These are phyloP conservation scores for Lolium perenne DNA, from an alignment of 176 grass and related monocot species.

Conservation along the genomic window DNA sequence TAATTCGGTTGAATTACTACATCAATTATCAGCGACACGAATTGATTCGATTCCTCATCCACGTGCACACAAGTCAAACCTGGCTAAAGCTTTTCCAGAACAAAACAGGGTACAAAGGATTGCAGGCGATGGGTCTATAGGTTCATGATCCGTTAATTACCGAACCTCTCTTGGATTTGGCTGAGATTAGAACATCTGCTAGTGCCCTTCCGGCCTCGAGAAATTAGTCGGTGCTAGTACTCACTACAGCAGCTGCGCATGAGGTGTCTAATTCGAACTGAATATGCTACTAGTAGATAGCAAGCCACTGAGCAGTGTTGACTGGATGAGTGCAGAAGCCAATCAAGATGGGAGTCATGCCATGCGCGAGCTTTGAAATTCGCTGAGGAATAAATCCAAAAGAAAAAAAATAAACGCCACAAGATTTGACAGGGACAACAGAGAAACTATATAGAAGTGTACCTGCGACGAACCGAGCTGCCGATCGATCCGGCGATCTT, in stretches of 20 bases:
- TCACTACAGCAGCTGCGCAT: neutral
- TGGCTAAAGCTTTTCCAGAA: slow-evolving; percentile 9
- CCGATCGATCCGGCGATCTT: neutral
- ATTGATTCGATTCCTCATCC: neutral
- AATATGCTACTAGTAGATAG: neutral
- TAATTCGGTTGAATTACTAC: neutral
- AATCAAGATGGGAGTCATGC: slow-evolving; percentile 33
- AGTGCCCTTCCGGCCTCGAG: neutral
- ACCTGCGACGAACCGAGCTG: neutral
- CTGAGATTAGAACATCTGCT: neutral
- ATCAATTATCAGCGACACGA: neutral
- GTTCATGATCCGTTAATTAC: neutral
- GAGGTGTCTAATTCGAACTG: neutral
- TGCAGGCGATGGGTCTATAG: neutral
- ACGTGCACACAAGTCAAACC: neutral
- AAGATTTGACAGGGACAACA: slow-evolving; percentile 14
- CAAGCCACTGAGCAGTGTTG: neutral
- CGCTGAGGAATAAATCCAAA: slow-evolving; percentile 21
- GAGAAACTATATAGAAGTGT: neutral
- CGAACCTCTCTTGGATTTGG: neutral
- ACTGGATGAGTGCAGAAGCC: slow-evolving; percentile 30
- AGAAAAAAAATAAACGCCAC: neutral
- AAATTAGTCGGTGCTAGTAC: neutral
- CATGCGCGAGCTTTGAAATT: slow-evolving; percentile 14
- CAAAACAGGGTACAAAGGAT: neutral